Base-by-base conservation (phyloP, 2,329 filamentous ascomycete species). In the Ascochyta rabiei region DNA sequence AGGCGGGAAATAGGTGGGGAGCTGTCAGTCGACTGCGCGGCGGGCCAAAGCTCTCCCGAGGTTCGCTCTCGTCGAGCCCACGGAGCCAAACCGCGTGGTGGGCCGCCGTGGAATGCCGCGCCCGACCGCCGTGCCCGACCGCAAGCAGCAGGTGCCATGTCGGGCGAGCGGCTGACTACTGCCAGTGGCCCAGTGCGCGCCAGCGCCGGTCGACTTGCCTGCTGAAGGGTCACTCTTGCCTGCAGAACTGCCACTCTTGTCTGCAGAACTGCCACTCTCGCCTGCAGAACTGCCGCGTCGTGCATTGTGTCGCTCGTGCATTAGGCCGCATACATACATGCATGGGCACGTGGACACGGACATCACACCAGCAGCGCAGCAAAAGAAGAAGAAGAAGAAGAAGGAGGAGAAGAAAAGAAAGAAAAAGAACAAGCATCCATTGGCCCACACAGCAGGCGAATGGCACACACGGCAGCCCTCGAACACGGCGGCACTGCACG, bases 21-120 rank as follows among this genome's bases (percentile, higher is more conserved):
- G 61, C 57, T 54, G 60, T 52, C 60, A 51, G 69, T 69, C 69
- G 70, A 70, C 46, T 21, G 31, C 30, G 18, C n/a, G 23, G 41
- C 52, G 52, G 52, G 52, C 48, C 52, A 55, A 55, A 55, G 52
- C 52, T 55, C 52, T 49, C 52, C 52, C 52, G 52, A 55, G 52
- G 46, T 55, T 55, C 52, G 52, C 52, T 50, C 35, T 13, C 41
- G 35, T 24, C 31, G 28, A 39, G 35, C 45, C 34, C 45, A 24
- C 34, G 62, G 67, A 50, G 52, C 50, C 43, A 54, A 40, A 59
- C 49, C 48, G 50, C 35, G 55, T 53, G 60, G 60, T 50, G 56
- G 54, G 42, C 46, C 54, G 48, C 53, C 48, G 26, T 53, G 40
- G 44, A 53, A 48, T 48, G 57, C 49, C 50, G 55, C 52, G 48